Evolutionary conservation across 2,329 filamentous ascomycete genomes (phyloP).

Genomic region (Aspergillus jensenii): DNA sequence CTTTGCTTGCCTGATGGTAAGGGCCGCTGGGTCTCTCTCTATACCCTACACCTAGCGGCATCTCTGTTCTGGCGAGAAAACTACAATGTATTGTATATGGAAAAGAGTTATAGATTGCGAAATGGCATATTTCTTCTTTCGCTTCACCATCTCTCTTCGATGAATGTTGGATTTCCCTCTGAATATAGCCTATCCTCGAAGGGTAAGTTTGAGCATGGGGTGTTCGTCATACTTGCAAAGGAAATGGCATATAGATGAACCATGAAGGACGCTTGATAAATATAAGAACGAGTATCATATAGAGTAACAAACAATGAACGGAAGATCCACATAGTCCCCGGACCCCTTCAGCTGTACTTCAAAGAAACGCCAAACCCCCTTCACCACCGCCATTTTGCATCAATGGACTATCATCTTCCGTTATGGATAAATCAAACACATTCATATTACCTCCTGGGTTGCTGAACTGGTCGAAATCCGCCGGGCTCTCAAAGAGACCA

Average conservation of each 20-base stretch:
- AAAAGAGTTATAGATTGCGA: slow-evolving; percentile 18
- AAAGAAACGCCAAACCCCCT: slow-evolving; percentile 6
- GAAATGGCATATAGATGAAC: neutral
- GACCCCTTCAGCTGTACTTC: neutral
- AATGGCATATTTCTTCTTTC: slow-evolving; percentile 3
- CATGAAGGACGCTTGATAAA: neutral
- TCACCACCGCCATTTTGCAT: neutral
- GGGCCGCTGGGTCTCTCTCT: neutral
- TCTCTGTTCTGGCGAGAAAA: slow-evolving; percentile 1
- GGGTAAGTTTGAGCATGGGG: too few species aligned
- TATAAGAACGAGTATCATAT: too few species aligned
- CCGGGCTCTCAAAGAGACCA: neutral
- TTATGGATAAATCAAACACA: neutral
- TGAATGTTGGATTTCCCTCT: neutral
- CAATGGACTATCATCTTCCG: neutral
- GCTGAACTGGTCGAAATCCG: neutral
- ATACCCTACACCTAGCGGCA: slow-evolving; percentile 5
- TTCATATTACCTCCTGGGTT: neutral
- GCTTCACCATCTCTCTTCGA: neutral
- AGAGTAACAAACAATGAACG: too few species aligned
- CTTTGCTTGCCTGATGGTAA: neutral
- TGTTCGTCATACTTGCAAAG: neutral
- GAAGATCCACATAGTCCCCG: too few species aligned
- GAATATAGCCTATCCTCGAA: neutral
- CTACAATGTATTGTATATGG: slow-evolving; percentile 20